Percentiles rank a stretch among this genome's conserved stretches.
phyloP scores from a whole-genome alignment of 352 stramenopile genomes.

The Globisporangium irregulare region DNA sequence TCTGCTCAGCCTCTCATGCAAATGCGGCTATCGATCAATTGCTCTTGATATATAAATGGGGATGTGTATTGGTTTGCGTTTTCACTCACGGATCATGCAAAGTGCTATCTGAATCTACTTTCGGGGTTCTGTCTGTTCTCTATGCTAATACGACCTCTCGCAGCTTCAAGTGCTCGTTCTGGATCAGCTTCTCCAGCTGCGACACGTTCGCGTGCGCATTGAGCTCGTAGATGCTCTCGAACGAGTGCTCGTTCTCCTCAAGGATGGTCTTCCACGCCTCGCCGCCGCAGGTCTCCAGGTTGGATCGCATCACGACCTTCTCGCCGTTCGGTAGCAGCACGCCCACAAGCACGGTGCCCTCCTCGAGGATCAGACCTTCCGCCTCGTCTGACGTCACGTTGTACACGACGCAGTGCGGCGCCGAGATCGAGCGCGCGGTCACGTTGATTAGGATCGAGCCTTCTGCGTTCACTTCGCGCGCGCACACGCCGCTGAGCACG shows the following conservation, averaged over 20 bases:
- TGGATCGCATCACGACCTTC: constrained; percentile 91
- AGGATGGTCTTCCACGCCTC: constrained; percentile 93
- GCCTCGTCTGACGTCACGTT: constrained; percentile 94
- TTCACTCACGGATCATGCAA: not conserved
- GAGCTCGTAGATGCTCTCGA: constrained; percentile 94
- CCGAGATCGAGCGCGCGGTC: constrained; percentile 94
- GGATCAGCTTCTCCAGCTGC: constrained; percentile 84
- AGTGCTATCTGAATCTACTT: constrained; percentile 2
- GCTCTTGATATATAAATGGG: not conserved
- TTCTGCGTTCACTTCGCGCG: constrained; percentile 89
- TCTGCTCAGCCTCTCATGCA: not conserved
- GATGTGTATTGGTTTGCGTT: not conserved
- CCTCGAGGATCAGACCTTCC: constrained; percentile 88
- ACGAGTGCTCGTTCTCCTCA: constrained; percentile 91
- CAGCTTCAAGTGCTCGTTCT: constrained; percentile 78
- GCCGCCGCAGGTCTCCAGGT: constrained; percentile 92
- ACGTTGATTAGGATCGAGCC: constrained; percentile 98
- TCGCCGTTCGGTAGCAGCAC: constrained; percentile 91
- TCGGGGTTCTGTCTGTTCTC: constrained; percentile 6
- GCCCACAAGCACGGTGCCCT: constrained; percentile 93
- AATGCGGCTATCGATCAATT: not conserved
- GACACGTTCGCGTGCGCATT: constrained; percentile 88
- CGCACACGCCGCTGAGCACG: constrained; percentile 90
- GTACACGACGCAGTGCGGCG: constrained; percentile 94
- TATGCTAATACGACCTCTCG: constrained; percentile 66